Conservation (phyloP, 2,329 filamentous ascomycete species). For the Epichloe amarillans region DNA sequence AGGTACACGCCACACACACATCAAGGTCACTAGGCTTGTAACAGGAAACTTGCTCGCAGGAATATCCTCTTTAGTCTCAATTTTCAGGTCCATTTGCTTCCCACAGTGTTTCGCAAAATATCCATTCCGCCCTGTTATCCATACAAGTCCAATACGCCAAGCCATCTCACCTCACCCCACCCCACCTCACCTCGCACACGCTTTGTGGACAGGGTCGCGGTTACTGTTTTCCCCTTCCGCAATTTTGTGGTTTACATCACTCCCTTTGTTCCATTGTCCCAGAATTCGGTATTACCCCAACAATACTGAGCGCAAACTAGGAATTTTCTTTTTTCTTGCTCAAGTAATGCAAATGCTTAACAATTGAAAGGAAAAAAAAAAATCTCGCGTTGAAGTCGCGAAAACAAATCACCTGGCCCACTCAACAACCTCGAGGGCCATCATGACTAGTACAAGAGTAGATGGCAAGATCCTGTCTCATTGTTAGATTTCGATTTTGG, state of each 20-base stretch:
- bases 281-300: background rate
- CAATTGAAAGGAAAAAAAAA: background rate
- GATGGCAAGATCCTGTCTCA: conserved; percentile 71
- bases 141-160: background rate
- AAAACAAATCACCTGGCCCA: conserved; percentile 46
- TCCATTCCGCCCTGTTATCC: background rate
- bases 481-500: conserved; percentile 15
- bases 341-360: background rate
- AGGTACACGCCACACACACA: no score
- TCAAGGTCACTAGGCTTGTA: no score
- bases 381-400: background rate
- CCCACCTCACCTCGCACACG: no score
- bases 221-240: no score
- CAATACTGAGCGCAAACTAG: background rate
- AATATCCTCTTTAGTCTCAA: no score
- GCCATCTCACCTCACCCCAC: no score
- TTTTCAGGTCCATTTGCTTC: no score
- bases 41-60: no score
- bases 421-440: conserved; percentile 81
- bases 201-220: no score
- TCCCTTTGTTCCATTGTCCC: no score
- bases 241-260: no score
- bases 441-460: conserved; percentile 79
- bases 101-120: no score
- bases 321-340: background rate